Evolutionary conservation across 768 basidiomycete species (phyloP), one percentile per base, ranked within the genome.

Genomic region (Boletus rubroflammeus): DNA sequence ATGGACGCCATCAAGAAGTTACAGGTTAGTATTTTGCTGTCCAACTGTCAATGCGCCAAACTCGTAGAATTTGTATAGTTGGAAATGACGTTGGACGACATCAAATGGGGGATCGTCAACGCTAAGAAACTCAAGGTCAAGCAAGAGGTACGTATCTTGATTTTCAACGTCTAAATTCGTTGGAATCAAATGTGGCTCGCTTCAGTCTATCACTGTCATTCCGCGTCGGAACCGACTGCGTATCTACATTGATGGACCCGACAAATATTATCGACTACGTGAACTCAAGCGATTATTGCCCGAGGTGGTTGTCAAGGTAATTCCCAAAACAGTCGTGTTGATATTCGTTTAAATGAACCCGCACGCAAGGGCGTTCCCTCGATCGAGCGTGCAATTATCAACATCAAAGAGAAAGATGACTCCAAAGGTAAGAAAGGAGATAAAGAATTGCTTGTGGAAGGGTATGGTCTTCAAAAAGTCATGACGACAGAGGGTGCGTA

Each of bases 391-490:
- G 97, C 96, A 2, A 85, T 99, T 64, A 98, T 99, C 70, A 93
- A 93, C 63, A 93, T 94, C 73, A 93, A 94, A 69, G 92, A 95
- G 50, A 88, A 92, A 60, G 84, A 88, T 34, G 86, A 93, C 51
- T 72, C 75, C 3, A 80, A 81, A 57, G 91, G 91, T 3, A 86
- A 87, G 71, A 90, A 93, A 62, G 87, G 85, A 8, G 88, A 93
- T 61, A 93, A 96, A 67, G 90, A 96, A 67, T 73, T 99, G 10
- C 80, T 99, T 8, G 94, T 98, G 1, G 96, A 98, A 78, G 97
- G 97, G 9, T 95, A 98, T 71, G 97, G 97, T 15, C 75, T 99
- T 52, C 89, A 94, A 62, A 90, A 91, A 64, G 96, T 97, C 65
- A 99, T 99, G 97, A 88, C 82, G 25, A 96, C 93, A 1, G 94